Base-by-base conservation (phyloP, 164 flowering plant genomes). In the grape (Vitis vinifera) region DNA sequence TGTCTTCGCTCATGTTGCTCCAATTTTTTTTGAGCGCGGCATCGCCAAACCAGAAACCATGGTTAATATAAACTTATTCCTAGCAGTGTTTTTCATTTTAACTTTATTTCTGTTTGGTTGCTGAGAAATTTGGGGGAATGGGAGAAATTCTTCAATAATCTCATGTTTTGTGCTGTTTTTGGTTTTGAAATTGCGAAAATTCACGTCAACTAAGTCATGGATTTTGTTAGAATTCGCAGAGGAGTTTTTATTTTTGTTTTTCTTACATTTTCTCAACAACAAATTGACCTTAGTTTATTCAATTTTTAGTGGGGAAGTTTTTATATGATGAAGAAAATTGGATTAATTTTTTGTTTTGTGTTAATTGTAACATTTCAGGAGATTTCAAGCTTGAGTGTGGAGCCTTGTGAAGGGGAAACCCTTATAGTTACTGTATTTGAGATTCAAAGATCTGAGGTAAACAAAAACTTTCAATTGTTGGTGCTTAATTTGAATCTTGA, bases 331-430 rank as follows among this genome's bases (percentile, higher is more conserved):
- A 16, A 10, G 2, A 15, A 63, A n/a, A 49, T 50, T 10, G 16
- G 52, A 31, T 55, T 3, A 9, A 10, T 73, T 64, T 50, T 53
- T 15, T 23, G 15, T 16, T 17, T 16, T 17, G 27, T 63, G 62
- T 6, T 29, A 16, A 48, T 37, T 10, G 19, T n/a, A 19, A 23
- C 13, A 15, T 80, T 72, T 63, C 88, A 93, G 98, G 99, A 95
- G 76, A 89, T 93, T 68, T 93, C 99, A 30, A 93, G 98, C 77
- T 80, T 95, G 63, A 92, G 98, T 56, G 97, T 90, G 64, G 99
- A 95, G 84, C 94, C 96, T n/a, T 89, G 88, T 80, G 91, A 88
- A 76, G 90, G 88, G 8, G 98, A 93, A 81, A 83, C 81, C 16
- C 88, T 95, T 17, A 56, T 95, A 23, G 84, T 95, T 57, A 91